Percentiles rank a stretch among this genome's conserved stretches.
These are phyloP conservation scores for Alternaria tenuissima DNA, from an alignment of 2,329 filamentous ascomycete genomes.

Conservation along the genomic window DNA sequence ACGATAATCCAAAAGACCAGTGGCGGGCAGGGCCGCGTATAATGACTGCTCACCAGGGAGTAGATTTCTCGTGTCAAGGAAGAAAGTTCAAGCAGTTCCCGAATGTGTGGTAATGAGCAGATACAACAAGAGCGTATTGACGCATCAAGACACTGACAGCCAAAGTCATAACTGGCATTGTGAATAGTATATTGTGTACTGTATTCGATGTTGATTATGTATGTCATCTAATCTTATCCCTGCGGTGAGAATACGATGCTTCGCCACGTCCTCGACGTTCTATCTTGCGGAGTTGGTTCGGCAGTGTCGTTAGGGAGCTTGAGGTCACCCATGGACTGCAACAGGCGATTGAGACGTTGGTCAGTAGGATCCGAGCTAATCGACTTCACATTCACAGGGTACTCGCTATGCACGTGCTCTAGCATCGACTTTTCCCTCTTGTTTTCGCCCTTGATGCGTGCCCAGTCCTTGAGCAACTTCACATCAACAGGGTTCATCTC, in stretches of 20 bases:
- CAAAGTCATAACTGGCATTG: background rate
- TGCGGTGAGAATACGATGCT: constrained; percentile 4
- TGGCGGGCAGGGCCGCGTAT: background rate
- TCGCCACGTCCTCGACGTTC: constrained; percentile 4
- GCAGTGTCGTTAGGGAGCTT: background rate
- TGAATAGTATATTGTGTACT: background rate
- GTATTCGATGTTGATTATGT: background rate
- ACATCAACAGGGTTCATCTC: no score
- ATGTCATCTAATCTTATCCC: no score
- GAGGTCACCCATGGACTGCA: no score
- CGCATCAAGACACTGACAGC: background rate
- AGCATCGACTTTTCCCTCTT: no score
- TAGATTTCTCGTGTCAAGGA: background rate
- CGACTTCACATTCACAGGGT: no score
- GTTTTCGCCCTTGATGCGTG: no score
- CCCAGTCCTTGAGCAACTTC: no score
- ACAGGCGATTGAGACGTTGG: no score
- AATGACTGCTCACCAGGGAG: background rate
- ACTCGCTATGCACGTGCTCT: no score
- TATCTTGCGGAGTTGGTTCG: background rate
- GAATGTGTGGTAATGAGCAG: background rate
- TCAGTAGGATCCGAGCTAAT: no score
- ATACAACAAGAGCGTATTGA: background rate
- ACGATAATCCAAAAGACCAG: background rate
- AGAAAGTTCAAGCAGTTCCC: background rate